Evolutionary conservation across 805 yeast genomes (phyloP).

Genomic region (Cyberlindnera mrakii): DNA sequence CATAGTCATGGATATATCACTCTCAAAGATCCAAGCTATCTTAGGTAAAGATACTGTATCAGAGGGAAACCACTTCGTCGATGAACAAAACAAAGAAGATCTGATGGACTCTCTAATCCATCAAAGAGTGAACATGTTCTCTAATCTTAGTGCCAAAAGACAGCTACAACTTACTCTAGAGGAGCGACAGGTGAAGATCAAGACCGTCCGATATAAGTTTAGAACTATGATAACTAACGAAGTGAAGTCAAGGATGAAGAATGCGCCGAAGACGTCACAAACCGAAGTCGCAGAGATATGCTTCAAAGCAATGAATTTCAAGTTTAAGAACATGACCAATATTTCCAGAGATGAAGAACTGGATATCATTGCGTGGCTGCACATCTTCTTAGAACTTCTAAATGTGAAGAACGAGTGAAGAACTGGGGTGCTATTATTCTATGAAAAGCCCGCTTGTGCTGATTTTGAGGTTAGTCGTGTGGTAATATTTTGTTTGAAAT

Average conservation of each 20-base stretch:
- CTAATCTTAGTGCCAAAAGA: conserved; percentile 14
- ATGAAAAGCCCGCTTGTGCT: too few species aligned
- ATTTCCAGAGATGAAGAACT: conserved; percentile 3
- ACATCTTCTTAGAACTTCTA: conserved; percentile 10
- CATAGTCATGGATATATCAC: conserved; percentile 13
- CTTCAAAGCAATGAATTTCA: conserved; percentile 17
- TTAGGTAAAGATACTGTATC: conserved; percentile 1
- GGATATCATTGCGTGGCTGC: conserved; percentile 18
- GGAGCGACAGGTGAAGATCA: conserved; percentile 13
- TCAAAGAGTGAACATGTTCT: conserved; percentile 10
- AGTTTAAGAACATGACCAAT: conserved; percentile 11
- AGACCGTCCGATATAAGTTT: conserved; percentile 14
- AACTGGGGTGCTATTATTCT: too few species aligned
- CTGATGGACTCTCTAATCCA: conserved; percentile 19
- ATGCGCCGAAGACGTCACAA: conserved; percentile 10
- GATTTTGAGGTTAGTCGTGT: too few species aligned
- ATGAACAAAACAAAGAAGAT: conserved; percentile 20
- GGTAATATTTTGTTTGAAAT: too few species aligned
- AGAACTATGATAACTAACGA: conserved; percentile 12
- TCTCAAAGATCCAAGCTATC: conserved; percentile 6
- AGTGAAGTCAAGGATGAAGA: conserved; percentile 12
- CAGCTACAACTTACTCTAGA: conserved; percentile 14
- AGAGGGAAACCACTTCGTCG: conserved; percentile 13
- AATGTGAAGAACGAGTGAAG: not conserved
- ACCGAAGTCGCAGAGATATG: conserved; percentile 22